Percentiles rank a stretch among this genome's conserved stretches.
phyloP scores from a whole-genome alignment of 2,329 filamentous ascomycete species.

The Zymoseptoria pseudotritici region DNA sequence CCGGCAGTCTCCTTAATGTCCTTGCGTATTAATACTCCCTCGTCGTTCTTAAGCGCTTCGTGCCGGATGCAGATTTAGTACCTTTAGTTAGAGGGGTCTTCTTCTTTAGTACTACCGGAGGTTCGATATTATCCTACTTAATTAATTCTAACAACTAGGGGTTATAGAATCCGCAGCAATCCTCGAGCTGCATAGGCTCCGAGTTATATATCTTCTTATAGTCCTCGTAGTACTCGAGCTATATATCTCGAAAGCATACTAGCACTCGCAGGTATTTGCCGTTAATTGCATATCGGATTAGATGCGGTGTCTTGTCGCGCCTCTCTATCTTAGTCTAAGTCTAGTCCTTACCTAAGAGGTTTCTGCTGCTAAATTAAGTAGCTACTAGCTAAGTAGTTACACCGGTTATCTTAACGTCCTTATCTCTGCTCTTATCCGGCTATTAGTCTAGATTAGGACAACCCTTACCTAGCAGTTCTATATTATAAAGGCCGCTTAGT shows the following conservation, averaged over 20 bases:
- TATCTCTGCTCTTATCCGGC: no score
- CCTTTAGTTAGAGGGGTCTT: background rate
- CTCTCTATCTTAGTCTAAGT: background rate
- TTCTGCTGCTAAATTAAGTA: no score
- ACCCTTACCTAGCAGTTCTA: no score
- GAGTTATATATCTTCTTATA: no score
- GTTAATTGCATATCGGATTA: background rate
- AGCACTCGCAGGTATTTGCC: background rate
- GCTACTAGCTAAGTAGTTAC: background rate
- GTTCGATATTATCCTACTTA: background rate
- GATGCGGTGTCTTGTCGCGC: background rate
- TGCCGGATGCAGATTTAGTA: background rate
- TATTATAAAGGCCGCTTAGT: background rate
- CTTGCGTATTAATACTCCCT: background rate
- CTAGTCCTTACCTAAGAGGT: background rate
- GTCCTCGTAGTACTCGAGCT: no score
- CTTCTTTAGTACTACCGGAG: background rate
- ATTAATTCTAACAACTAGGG: background rate
- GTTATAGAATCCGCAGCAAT: no score
- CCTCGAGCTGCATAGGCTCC: no score
- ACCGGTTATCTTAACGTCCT: background rate
- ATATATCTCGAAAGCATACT: no score
- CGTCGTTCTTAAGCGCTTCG: background rate
- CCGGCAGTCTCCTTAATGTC: background rate
- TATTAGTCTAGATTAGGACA: no score